phyloP scores from a whole-genome alignment of 495 filamentous ascomycete species.

The Talaromyces thailandensis region DNA sequence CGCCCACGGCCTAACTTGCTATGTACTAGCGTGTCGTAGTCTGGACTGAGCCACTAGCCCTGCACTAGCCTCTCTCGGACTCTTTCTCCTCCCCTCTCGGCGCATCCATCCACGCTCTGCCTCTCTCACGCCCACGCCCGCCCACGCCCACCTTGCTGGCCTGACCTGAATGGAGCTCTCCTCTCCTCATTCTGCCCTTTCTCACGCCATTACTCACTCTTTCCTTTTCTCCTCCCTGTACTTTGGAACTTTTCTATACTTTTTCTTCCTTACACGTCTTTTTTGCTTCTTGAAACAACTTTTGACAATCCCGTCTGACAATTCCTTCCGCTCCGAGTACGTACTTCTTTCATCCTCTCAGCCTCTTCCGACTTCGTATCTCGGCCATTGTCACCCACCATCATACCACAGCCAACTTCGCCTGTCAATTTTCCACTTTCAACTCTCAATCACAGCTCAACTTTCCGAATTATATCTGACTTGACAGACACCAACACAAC shows the following conservation, averaged over 20 bases:
- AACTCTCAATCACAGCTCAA: background rate
- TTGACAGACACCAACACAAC: background rate
- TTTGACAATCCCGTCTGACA: background rate
- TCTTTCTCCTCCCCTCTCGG: background rate
- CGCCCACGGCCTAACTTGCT: background rate
- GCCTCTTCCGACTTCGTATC: conserved; percentile 5
- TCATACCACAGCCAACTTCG: background rate
- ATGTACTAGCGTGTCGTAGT: too few relatives aligned
- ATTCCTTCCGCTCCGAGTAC: background rate
- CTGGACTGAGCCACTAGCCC: background rate
- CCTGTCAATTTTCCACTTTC: too few relatives aligned
- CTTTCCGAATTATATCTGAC: background rate
- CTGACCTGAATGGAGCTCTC: background rate
- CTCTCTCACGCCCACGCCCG: background rate
- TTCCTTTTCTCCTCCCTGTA: conserved; percentile 5
- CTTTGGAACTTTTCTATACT: conserved; percentile 1
- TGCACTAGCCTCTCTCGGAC: conserved; percentile 3
- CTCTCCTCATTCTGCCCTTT: conserved; percentile 5
- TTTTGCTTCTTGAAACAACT: background rate
- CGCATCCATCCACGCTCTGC: background rate
- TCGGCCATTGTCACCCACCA: conserved; percentile 5
- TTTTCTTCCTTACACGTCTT: background rate
- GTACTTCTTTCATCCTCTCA: background rate
- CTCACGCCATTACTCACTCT: conserved; percentile 6
- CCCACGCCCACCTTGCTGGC: background rate